Evolutionary conservation across 805 yeast genomes (phyloP), one percentile per base, ranked within the genome.

Genomic region (Suhomyces canberraensis): DNA sequence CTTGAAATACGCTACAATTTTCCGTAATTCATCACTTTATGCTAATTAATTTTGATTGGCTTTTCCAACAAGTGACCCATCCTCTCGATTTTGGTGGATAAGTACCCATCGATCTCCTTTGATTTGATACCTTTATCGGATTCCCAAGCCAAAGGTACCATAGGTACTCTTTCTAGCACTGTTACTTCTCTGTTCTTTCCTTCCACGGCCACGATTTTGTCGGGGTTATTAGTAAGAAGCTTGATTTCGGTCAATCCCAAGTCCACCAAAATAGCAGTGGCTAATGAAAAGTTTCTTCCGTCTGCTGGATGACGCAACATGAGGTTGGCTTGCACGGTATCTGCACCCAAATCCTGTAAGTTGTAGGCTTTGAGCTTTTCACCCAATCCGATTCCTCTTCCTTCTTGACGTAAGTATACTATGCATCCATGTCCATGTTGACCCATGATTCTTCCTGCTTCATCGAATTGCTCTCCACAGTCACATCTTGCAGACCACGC

Each of bases 401-500:
- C 99, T 61, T 93, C 99, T 63, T 93, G 99, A 54, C 99, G 78
- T 46, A 93, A 68, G 58, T 93, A 93, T 2, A 93, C 98, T 34
- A 93, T 89, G 50, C 95, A 90, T 16, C 99, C 99, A 47, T 80
- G 84, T 13, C 96, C 96, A 33, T 72, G 73, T 39, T 73, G 67
- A 5, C 95, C 95, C 91, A 93, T 93, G 29, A 88, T 61, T 44
- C 95, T 74, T 7, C 97, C 98, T 2, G 98, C 98, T 61, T 95
- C 96, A 61, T 93, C 97, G 52, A 93, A 86, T 66, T 93, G 99
- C 62, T 93, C 99, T 15, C 99, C 99, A 64, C 99, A 93, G 62
- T 93, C 99, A 61, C 99, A 93, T 37, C 99, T 75, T 1, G 99
- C 98, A 40, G 91, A 80, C 98, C 99, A 93, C 8, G 97, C 98